These are phyloP conservation scores for Chrysanthemum lavandulifolium DNA, from an alignment of 129 eudicot genomes.

Conservation along the genomic window DNA sequence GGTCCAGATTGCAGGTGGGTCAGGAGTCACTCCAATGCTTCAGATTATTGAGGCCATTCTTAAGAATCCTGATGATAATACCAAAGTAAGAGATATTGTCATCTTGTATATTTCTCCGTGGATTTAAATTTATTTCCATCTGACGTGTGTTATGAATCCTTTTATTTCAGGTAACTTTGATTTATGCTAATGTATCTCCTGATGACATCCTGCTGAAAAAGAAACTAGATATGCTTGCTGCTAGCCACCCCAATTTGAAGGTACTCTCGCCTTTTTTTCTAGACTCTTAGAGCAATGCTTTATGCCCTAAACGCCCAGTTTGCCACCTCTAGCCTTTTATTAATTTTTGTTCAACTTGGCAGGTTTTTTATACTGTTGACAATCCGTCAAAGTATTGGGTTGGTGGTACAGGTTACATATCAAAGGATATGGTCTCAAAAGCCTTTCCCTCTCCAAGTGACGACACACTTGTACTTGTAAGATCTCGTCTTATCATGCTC, in stretches of 20 bases:
- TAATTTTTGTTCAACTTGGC: background rate
- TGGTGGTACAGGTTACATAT: slow-evolving; percentile 84
- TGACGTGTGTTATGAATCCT: background rate
- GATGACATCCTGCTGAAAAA: slow-evolving; percentile 93
- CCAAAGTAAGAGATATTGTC: slow-evolving; percentile 56
- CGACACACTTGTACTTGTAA: slow-evolving; percentile 81
- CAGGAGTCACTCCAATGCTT: slow-evolving; percentile 98
- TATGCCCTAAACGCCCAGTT: background rate
- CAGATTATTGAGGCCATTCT: slow-evolving; percentile 89
- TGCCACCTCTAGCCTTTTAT: background rate
- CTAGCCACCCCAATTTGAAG: slow-evolving; percentile 95
- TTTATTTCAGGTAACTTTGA: slow-evolving; percentile 65
- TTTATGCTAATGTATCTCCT: slow-evolving; percentile 93
- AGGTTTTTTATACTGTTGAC: slow-evolving; percentile 94
- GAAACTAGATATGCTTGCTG: slow-evolving; percentile 88
- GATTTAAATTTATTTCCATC: too few species aligned
- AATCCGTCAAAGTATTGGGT: slow-evolving; percentile 83
- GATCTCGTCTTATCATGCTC: slow-evolving; percentile 20
- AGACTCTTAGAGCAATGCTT: background rate
- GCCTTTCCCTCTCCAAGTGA: slow-evolving; percentile 89
- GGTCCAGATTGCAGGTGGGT: slow-evolving; percentile 93
- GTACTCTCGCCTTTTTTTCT: slow-evolving; percentile 24
- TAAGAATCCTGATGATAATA: slow-evolving; percentile 89
- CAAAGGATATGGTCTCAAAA: slow-evolving; percentile 90
- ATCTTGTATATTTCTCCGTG: background rate